Base-by-base conservation (phyloP, 2,329 filamentous ascomycete species). In the Dactylellina haptotyla region DNA sequence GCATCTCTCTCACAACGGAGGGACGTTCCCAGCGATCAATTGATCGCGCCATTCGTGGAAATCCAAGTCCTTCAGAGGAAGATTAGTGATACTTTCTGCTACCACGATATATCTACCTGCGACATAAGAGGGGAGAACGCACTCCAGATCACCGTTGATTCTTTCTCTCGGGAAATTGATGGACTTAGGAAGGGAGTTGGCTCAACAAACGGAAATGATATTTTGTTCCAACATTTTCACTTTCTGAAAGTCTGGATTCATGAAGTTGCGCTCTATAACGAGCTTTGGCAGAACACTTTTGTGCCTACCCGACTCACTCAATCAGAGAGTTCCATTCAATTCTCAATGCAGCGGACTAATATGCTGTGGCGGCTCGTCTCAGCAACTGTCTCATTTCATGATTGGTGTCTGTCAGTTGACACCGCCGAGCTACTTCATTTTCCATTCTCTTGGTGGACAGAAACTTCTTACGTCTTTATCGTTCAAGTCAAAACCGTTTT, bases 381-480 rank as follows among this genome's bases (percentile, higher is more conserved):
- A 53, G 48, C 48, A 53, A 53, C 48, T 53, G 48, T 53, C 23
- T 53, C 48, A 53, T 53, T 39, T 56, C 51, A 56, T 56, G 51
- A 56, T 56, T 56, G 51, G 51, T 56, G 28, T 37, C 51, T 56
- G 51, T 56, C 51, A 56, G 30, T 56, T 56, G 30, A 56, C 4
- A 39, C 1, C 39, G 51, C 51, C 30, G 51, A 56, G 51, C 30
- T 56, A 56, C 30, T 56, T 56, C 51, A 56, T 56, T 56, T 56
- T 56, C 51, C 51, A 56, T 56, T 56, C 30, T 56, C 51, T 56
- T 56, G 51, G 51, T 56, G 51, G 51, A 25, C 51, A 37, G 51
- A 56, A 56, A 23, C 2, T 56, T 56, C 51, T 39, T 56, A 56
- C 34, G 51, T 56, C 51, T 26, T 56, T 56, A 56, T 56, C 51